phyloP scores from a whole-genome alignment of 2,329 filamentous ascomycete genomes.

The Paracoccidioides brasiliensis region DNA sequence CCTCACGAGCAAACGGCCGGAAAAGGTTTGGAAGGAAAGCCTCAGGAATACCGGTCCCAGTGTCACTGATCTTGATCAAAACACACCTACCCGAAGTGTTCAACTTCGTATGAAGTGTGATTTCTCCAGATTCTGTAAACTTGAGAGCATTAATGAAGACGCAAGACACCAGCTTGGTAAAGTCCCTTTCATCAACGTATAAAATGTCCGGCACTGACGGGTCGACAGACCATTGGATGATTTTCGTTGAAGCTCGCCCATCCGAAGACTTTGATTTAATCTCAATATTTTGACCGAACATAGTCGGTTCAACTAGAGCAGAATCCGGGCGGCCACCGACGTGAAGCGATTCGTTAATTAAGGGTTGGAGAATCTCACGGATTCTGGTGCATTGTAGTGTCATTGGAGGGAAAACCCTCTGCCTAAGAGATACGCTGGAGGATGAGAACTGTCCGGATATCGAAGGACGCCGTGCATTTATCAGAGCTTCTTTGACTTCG shows the following conservation, averaged over 20 bases:
- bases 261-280: constrained; percentile 33
- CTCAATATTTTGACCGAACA: constrained; percentile 34
- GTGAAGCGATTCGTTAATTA: constrained; percentile 37
- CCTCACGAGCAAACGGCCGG: constrained; percentile 56
- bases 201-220: constrained; percentile 34
- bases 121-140: constrained; percentile 53
- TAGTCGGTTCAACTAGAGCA: constrained; percentile 31
- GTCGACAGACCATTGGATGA: constrained; percentile 37
- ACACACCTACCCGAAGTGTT: constrained; percentile 41
- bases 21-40: constrained; percentile 55
- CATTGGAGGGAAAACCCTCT: constrained; percentile 22
- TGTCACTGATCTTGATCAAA: constrained; percentile 50
- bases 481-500: constrained; percentile 14
- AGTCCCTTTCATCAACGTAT: constrained; percentile 47
- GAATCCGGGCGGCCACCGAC: constrained; percentile 37
- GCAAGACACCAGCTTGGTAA: constrained; percentile 51
- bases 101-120: constrained; percentile 43
- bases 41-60: constrained; percentile 54
- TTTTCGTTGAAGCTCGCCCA: constrained; percentile 31
- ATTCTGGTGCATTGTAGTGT: constrained; percentile 32
- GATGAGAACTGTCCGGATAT: constrained; percentile 19
- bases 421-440: constrained; percentile 24
- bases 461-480: constrained; percentile 25
- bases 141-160: constrained; percentile 56
- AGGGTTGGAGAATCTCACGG: constrained; percentile 32